Evolutionary conservation across 768 basidiomycete genomes (phyloP).

Genomic region (Lactarius psammicola): DNA sequence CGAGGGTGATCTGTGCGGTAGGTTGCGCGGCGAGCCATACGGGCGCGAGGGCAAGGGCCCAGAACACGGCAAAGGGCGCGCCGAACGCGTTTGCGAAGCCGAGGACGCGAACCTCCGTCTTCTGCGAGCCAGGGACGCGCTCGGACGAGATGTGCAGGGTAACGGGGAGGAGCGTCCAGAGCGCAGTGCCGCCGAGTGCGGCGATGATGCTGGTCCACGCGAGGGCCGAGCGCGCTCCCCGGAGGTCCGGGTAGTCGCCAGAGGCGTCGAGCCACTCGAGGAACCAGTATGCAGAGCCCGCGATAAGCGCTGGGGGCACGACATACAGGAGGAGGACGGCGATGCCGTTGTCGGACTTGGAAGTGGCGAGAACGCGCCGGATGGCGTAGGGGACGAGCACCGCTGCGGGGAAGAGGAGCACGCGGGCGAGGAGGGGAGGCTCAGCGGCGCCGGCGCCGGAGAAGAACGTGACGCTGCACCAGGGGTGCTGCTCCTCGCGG

Average conservation of each 20-base stretch:
- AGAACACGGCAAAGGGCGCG: conserved; percentile 82
- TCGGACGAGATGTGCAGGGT: conserved; percentile 64
- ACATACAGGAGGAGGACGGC: conserved; percentile 64
- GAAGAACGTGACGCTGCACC: conserved; percentile 89
- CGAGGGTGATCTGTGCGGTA: conserved; percentile 78
- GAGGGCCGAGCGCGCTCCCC: conserved; percentile 55
- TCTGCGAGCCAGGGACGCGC: conserved; percentile 31
- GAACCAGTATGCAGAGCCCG: conserved; percentile 69
- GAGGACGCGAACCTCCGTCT: conserved; percentile 55
- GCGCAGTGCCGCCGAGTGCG: conserved; percentile 49
- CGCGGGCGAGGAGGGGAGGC: conserved; percentile 58
- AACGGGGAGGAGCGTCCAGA: conserved; percentile 75
- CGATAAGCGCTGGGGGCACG: conserved; percentile 56
- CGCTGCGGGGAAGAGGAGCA: conserved; percentile 56
- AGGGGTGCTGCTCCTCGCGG: conserved; percentile 91
- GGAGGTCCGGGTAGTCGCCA: conserved; percentile 45
- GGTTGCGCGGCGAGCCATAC: conserved; percentile 71
- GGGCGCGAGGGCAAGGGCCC: conserved; percentile 60
- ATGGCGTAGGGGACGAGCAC: conserved; percentile 57
- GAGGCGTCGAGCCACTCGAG: conserved; percentile 76
- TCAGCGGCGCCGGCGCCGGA: conserved; percentile 65
- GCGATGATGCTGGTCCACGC: conserved; percentile 55
- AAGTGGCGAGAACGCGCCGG: conserved; percentile 56
- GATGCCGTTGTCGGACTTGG: conserved; percentile 71
- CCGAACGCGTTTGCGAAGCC: conserved; percentile 92